phyloP scores from a whole-genome alignment of 345 rosid genomes.

The Gossypium herbaceum region DNA sequence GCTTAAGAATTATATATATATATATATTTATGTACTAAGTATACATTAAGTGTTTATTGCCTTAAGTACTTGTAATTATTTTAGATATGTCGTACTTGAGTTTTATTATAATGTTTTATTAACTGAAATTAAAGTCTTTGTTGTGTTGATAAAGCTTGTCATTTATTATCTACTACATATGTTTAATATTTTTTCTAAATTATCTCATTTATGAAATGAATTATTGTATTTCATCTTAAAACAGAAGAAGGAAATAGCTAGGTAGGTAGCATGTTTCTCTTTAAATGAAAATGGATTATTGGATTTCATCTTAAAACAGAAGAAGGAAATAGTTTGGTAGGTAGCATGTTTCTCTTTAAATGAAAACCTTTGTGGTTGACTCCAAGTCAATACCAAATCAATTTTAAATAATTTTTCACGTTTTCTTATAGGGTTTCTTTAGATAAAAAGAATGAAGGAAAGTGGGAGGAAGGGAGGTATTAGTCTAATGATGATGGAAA shows the following conservation, averaged over 20 bases:
- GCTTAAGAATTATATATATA: too few species aligned
- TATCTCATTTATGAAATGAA: too few species aligned
- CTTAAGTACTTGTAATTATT: too few species aligned
- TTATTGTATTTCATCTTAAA: not conserved
- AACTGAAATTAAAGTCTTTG: accelerated
- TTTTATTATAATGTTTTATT: too few species aligned
- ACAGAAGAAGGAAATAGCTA: not conserved
- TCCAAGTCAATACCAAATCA: not conserved
- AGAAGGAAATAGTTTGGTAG: not conserved
- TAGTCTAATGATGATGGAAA: too few species aligned
- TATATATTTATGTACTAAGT: not conserved
- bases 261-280: not conserved
- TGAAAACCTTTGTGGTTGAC: not conserved
- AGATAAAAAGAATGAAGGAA: too few species aligned
- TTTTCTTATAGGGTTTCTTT: too few species aligned
- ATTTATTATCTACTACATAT: too few species aligned
- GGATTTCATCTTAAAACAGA: not conserved
- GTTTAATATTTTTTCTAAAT: too few species aligned
- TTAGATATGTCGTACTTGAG: accelerated
- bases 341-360: not conserved
- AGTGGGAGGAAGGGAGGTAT: too few species aligned
- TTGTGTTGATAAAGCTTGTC: too few species aligned
- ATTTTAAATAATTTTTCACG: too few species aligned
- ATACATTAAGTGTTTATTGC: not conserved
- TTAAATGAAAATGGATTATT: not conserved